phyloP scores from a whole-genome alignment of 75 land plant species.

The Pinus tabuliformis region DNA sequence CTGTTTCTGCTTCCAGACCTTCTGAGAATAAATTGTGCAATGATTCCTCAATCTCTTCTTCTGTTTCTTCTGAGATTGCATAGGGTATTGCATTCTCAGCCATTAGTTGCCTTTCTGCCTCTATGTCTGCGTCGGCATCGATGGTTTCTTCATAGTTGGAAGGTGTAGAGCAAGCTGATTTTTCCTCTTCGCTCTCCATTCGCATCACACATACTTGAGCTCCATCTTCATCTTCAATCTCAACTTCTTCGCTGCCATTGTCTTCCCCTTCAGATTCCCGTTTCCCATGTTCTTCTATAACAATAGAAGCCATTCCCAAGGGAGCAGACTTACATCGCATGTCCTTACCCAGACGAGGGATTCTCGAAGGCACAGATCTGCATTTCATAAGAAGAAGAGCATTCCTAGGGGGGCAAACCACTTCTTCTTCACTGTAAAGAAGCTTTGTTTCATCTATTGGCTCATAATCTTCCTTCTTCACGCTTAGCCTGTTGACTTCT shows the following conservation, averaged over 20 bases:
- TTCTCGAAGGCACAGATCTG: conserved; percentile 68
- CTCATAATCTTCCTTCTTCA: background rate
- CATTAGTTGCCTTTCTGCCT: background rate
- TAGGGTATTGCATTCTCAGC: conserved; percentile 3
- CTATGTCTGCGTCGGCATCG: background rate
- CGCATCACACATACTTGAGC: background rate
- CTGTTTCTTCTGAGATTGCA: conserved; percentile 14
- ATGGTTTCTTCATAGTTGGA: background rate
- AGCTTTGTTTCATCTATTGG: background rate
- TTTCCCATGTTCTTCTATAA: conserved; percentile 30
- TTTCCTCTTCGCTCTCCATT: conserved; percentile 1
- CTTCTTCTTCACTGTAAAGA: conserved; percentile 12
- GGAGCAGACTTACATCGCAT: conserved; percentile 83
- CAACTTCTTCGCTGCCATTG: conserved; percentile 10
- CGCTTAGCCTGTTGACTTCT: background rate
- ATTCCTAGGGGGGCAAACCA: conserved; percentile 67
- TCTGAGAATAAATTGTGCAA: background rate
- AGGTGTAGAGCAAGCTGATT: background rate
- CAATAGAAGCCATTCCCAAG: conserved; percentile 44
- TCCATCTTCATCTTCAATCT: conserved; percentile 17
- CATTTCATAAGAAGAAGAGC: conserved; percentile 78
- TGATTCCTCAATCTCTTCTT: conserved; percentile 3
- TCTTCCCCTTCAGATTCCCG: conserved; percentile 6
- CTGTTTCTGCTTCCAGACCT: background rate
- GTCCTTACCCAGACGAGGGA: conserved; percentile 41